These are phyloP conservation scores for Mortierella sp. DNA, from an alignment of 371 early-diverging fungal species.

Conservation along the genomic window DNA sequence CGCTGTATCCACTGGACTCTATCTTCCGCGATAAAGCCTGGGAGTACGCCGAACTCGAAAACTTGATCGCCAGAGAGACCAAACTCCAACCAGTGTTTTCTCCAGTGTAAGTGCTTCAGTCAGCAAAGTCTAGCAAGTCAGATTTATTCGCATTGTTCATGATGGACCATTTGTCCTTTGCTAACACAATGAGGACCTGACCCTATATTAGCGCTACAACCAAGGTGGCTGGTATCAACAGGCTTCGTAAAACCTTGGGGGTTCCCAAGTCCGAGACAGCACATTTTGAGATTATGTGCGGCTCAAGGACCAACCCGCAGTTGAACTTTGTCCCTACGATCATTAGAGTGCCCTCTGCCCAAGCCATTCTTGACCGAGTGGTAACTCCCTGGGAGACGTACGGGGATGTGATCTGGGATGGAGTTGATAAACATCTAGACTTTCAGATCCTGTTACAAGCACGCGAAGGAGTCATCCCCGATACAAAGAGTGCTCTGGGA, in stretches of 20 bases:
- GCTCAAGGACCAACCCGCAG: slow-evolving; percentile 34
- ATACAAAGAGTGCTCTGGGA: slow-evolving; percentile 32
- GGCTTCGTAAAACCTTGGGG: slow-evolving; percentile 20
- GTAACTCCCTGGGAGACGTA: slow-evolving; percentile 48
- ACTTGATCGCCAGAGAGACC: slow-evolving; percentile 8
- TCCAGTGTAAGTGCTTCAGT: slow-evolving; percentile 20
- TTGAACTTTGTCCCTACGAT: slow-evolving; percentile 21
- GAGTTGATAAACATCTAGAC: slow-evolving; percentile 29
- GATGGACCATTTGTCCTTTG: too few species aligned
- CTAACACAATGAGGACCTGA: too few species aligned
- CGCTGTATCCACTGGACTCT: slow-evolving; percentile 13
- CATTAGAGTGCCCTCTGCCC: slow-evolving; percentile 26
- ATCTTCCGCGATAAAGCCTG: slow-evolving; percentile 5
- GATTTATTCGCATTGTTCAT: too few species aligned
- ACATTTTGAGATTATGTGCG: slow-evolving; percentile 26
- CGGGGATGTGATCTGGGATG: slow-evolving; percentile 34
- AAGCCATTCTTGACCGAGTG: slow-evolving; percentile 37
- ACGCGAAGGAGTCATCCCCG: slow-evolving; percentile 25
- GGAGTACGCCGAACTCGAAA: slow-evolving; percentile 33
- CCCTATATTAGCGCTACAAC: slow-evolving; percentile 36
- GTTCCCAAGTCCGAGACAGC: slow-evolving; percentile 19
- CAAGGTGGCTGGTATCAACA: neutral
- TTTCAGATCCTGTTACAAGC: slow-evolving; percentile 40
- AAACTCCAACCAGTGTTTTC: slow-evolving; percentile 17
- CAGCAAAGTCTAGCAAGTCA: too few species aligned